phyloP scores from a whole-genome alignment of 179 eudicot species.

The Silene vulgaris region DNA sequence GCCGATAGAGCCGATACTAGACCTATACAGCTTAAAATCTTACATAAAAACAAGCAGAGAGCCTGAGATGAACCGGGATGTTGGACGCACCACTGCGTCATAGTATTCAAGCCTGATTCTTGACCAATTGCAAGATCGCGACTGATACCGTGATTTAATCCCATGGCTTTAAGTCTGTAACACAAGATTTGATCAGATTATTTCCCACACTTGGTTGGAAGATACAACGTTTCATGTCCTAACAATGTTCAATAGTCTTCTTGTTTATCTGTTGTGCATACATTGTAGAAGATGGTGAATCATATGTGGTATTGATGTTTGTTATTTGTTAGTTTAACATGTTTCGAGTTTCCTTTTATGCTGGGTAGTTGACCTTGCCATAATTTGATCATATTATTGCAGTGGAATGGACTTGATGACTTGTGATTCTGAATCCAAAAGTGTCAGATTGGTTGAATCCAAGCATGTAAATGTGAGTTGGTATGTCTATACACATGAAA shows the following conservation, averaged over 20 bases:
- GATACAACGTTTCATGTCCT: not conserved
- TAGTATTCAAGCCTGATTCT: not conserved
- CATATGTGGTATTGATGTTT: not conserved
- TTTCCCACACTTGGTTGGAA: not conserved
- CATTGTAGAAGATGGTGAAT: not conserved
- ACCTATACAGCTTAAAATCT: not conserved
- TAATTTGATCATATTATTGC: slow-evolving; percentile 28
- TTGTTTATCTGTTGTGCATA: not conserved
- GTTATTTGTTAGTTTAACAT: slow-evolving; percentile 5
- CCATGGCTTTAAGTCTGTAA: not conserved
- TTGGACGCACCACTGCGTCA: not conserved
- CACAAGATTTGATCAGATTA: not conserved
- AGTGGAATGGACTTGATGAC: slow-evolving; percentile 81
- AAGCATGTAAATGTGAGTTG: slow-evolving; percentile 78
- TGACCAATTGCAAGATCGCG: not conserved
- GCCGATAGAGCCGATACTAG: not conserved
- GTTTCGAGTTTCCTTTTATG: not conserved
- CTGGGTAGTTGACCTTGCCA: slow-evolving; percentile 7
- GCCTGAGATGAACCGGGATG: not conserved
- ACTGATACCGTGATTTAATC: not conserved
- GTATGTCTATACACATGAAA: slow-evolving; percentile 94
- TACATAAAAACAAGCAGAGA: no score
- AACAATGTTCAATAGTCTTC: not conserved
- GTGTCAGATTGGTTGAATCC: slow-evolving; percentile 61
- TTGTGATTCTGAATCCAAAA: slow-evolving; percentile 50